Conservation (phyloP, 1,139 yeast species). For the Saccharomycopsis hybrid region DNA sequence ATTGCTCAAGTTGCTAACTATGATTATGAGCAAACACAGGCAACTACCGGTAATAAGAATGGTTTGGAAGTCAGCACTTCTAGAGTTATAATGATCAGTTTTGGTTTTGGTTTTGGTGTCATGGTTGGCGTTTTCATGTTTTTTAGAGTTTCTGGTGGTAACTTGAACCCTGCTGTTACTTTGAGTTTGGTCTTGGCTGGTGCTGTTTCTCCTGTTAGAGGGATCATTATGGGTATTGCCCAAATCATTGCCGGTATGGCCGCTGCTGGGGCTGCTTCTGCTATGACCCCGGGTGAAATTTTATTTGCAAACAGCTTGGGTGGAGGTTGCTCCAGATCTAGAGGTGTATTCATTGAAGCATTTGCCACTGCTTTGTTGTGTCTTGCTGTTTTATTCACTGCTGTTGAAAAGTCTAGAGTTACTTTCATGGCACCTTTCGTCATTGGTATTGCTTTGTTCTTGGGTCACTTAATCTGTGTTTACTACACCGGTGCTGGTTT, state of each 20-base stretch:
- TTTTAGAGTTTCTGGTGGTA: constrained; percentile 83
- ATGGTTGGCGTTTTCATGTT: constrained; percentile 70
- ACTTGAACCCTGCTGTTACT: constrained; percentile 86
- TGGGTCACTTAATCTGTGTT: constrained; percentile 77
- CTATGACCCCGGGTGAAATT: constrained; percentile 79
- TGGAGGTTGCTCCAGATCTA: constrained; percentile 62
- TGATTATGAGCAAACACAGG: constrained; percentile 39
- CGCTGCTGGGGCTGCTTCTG: constrained; percentile 86
- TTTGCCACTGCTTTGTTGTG: constrained; percentile 73
- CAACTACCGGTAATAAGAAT: constrained; percentile 8
- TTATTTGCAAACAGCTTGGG: constrained; percentile 69
- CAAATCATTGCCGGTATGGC: constrained; percentile 86
- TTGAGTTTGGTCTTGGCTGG: constrained; percentile 62
- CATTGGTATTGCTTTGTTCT: constrained; percentile 75
- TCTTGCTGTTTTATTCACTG: constrained; percentile 72
- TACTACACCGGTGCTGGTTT: constrained; percentile 86
- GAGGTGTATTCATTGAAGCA: constrained; percentile 80
- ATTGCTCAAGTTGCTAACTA: constrained; percentile 84
- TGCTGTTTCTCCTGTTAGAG: constrained; percentile 71
- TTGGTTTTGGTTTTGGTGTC: constrained; percentile 85
- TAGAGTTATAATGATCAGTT: constrained; percentile 66
- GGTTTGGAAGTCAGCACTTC: constrained; percentile 39
- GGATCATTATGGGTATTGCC: constrained; percentile 53
- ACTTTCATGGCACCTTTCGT: constrained; percentile 78
- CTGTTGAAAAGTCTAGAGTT: constrained; percentile 76